These are phyloP conservation scores for Papiliotrema flavescens DNA, from an alignment of 1,284 basidiomycete species.

Conservation along the genomic window DNA sequence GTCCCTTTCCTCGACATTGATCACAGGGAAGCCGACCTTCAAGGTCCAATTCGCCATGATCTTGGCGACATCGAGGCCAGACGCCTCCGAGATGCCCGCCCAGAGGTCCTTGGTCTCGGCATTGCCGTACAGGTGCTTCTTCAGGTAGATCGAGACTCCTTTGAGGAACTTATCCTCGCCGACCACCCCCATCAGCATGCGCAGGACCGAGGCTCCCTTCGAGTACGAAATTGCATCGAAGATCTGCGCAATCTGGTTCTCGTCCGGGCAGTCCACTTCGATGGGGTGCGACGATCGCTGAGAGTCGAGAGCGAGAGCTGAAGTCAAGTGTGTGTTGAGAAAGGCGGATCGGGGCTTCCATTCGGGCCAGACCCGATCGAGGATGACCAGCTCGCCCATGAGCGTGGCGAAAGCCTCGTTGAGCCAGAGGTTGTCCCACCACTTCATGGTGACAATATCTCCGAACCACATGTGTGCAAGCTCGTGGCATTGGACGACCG, in stretches of 20 bases:
- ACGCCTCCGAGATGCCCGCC: slow-evolving; percentile 78
- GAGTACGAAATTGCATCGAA: slow-evolving; percentile 82
- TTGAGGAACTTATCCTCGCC: slow-evolving; percentile 84
- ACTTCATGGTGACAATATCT: slow-evolving; percentile 86
- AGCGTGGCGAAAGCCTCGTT: slow-evolving; percentile 76
- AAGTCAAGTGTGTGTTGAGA: slow-evolving; percentile 54
- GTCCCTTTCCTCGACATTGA: slow-evolving; percentile 75
- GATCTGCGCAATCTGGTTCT: slow-evolving; percentile 82
- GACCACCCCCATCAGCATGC: slow-evolving; percentile 86
- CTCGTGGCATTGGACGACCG: slow-evolving; percentile 60
- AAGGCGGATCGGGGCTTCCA: slow-evolving; percentile 57
- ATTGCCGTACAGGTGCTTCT: slow-evolving; percentile 78
- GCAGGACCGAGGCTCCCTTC: slow-evolving; percentile 80
- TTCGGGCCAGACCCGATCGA: slow-evolving; percentile 61
- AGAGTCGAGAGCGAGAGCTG: slow-evolving; percentile 76
- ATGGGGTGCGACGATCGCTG: slow-evolving; percentile 93
- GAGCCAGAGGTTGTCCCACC: slow-evolving; percentile 84
- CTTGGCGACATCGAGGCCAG: slow-evolving; percentile 69
- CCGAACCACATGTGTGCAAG: slow-evolving; percentile 65
- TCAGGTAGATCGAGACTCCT: slow-evolving; percentile 88
- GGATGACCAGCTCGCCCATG: slow-evolving; percentile 85
- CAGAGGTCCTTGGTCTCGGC: slow-evolving; percentile 85
- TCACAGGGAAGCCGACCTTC: slow-evolving; percentile 83
- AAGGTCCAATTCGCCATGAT: slow-evolving; percentile 93
- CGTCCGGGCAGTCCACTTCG: slow-evolving; percentile 86